Evolutionary conservation across 2,329 filamentous ascomycete species (phyloP), one percentile per base, ranked within the genome.

Genomic region (Aspergillus spinulosporus): DNA sequence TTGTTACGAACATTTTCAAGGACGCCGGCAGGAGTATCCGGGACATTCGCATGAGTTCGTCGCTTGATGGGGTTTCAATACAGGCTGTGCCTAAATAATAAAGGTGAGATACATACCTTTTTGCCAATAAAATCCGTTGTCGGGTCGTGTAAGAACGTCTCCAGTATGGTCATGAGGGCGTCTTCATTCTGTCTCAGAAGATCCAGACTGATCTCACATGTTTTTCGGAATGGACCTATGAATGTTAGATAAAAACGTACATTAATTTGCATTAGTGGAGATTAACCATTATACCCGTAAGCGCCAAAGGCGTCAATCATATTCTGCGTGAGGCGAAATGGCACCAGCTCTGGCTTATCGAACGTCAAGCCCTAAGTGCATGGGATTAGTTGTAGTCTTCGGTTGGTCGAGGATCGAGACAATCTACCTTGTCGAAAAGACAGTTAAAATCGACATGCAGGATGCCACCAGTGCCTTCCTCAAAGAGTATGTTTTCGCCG

Each of bases 361-460:
- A 99, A 97, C 0, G 92, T 97, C 40, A 93, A 83, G 1, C 94
- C 94, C 71, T 75, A 43, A 14, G 26, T 51, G 42, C 12, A 37
- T 14, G 26, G 37, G 26, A 4, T 52, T 47, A 52, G 43, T 5
- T 47, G 12, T 26, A 32, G 29, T 36, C 11, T 36, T 6, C n/a
- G 3, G 32, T 11, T 12, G 39, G 29, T 36, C 7, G n/a, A 6
- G 39, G 12, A 2, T 14, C 8, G 3, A 4, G 14, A 42, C 8
- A 29, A 42, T 59, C 47, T 59, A 75, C 73, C 66, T 99, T 99
- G 78, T 99, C 95, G 72, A 99, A 99, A 3, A 99, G 85, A 74
- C 95, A 99, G 76, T 99, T 99, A 82, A 99, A 99, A 76, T 99
- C 94, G 45, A 99, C 95, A 74, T 99, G 94, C 74, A 99, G 90